Percentiles rank a stretch among this genome's conserved stretches.
These are phyloP conservation scores for Helicocarpus griseus DNA, from an alignment of 2,329 filamentous ascomycete species.

Conservation along the genomic window DNA sequence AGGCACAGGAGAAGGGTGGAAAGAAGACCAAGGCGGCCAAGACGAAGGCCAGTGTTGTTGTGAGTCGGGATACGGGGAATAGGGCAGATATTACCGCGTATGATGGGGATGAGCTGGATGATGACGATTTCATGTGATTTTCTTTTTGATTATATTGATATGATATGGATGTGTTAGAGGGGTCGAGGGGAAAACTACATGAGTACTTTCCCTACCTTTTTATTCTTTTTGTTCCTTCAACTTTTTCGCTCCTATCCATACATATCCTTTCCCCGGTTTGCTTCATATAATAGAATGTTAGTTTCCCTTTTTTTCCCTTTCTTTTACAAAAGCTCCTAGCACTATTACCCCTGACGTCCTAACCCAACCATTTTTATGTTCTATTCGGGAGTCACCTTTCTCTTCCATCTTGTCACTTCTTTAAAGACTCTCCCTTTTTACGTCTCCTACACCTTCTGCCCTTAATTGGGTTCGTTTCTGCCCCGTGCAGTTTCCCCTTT, in stretches of 20 bases:
- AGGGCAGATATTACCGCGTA: conserved; percentile 66
- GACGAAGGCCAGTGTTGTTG: conserved; percentile 77
- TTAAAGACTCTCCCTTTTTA: too few relatives aligned
- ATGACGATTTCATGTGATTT: conserved; percentile 42
- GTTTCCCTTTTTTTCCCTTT: background rate
- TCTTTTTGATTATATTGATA: background rate
- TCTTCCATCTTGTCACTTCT: too few relatives aligned
- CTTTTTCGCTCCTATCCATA: background rate
- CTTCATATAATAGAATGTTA: background rate
- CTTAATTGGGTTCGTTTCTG: too few relatives aligned
- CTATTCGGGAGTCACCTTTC: background rate
- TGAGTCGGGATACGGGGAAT: conserved; percentile 39
- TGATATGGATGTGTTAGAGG: too few relatives aligned
- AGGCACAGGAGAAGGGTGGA: conserved; percentile 80
- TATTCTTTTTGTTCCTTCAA: background rate
- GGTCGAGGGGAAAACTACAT: too few relatives aligned
- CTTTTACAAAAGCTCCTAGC: background rate
- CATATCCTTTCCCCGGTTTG: background rate
- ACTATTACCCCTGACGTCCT: background rate
- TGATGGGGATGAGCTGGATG: conserved; percentile 74
- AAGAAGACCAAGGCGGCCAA: conserved; percentile 98
- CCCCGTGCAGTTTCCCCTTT: too few relatives aligned
- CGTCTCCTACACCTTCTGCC: too few relatives aligned
- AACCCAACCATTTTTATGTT: background rate
- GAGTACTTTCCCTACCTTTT: background rate